Conservation (phyloP, 257 asterid genomes). For the Ligustrum vulgare region DNA sequence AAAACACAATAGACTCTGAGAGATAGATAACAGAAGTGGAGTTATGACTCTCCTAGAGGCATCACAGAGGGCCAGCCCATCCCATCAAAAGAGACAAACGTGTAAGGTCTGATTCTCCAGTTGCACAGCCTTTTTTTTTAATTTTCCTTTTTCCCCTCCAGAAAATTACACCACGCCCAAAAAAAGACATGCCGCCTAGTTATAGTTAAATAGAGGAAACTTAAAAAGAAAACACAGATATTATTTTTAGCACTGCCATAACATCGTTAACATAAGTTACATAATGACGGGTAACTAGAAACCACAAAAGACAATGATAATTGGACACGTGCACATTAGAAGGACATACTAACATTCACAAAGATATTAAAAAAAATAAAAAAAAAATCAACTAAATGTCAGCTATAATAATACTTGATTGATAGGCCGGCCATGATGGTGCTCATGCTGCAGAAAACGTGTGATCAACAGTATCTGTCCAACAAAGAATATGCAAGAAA, state of each 20-base stretch:
- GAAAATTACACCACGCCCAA: too few relatives aligned
- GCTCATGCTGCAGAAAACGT: conserved; percentile 97
- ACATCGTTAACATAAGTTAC: background rate
- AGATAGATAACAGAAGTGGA: background rate
- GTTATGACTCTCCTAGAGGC: background rate
- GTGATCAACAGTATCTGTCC: conserved; percentile 77
- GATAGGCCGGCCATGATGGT: conserved; percentile 85
- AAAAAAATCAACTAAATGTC: conserved; percentile 15
- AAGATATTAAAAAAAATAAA: background rate
- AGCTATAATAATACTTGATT: conserved; percentile 55
- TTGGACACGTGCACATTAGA: background rate
- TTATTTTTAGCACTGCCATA: background rate
- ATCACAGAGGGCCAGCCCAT: background rate
- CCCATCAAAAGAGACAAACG: background rate
- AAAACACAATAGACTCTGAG: background rate
- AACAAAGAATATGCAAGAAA: conserved; percentile 27
- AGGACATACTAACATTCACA: background rate
- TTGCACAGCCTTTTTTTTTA: background rate
- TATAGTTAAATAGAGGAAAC: too few relatives aligned
- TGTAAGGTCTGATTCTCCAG: background rate
- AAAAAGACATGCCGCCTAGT: background rate
- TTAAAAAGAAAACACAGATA: background rate
- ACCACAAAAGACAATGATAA: background rate
- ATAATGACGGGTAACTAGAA: background rate
- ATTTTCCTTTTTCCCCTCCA: background rate